Base-by-base conservation (phyloP, 331 rosid species). In the Quercus tomentella region DNA sequence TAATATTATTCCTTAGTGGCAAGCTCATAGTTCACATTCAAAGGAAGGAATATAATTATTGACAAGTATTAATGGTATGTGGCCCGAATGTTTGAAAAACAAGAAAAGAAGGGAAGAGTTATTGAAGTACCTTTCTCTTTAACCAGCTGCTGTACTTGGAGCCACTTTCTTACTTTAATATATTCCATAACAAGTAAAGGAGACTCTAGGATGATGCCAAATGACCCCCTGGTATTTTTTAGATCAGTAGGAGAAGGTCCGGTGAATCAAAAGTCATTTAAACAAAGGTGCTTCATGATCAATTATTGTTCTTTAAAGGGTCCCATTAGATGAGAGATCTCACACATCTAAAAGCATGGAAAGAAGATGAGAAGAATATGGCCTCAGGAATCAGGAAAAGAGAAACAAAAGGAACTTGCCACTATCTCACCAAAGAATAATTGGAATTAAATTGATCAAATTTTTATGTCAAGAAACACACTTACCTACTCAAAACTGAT, bases 331-430 rank as follows among this genome's bases (percentile, higher is more conserved):
- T 62, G 82, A 80, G 86, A 89, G 84, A 81, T 86, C 82, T 83
- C 80, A 78, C 81, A 79, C 76, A 82, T 86, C 79, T 75, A 82
- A 88, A 89, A 87, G 92, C 82, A 84, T 72, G 62, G 85, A 85
- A 83, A 83, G 90, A 83, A 84, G 94, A 87, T 91, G 84, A 85
- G 91, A 87, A 82, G 87, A 92, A 91, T 88, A 83, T 89, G 92
- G 87, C 96, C 90, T 85, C 84, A 84, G 91, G 94, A 91, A 91
- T 93, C 97, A 75, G 76, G 75, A 76, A 91, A 93, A 83, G 91
- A 80, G 90, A 87, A 84, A 81, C 90, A 84, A 92, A 92, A 87
- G 87, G 94, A 93, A 86, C 91, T 86, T 91, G 91, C 89, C 96
- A 80, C 81, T 85, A 76, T 89, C 94, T 84, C 88, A 88, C 90